phyloP scores from a whole-genome alignment of 495 filamentous ascomycete genomes.

The Aspergillus nanangensis region DNA sequence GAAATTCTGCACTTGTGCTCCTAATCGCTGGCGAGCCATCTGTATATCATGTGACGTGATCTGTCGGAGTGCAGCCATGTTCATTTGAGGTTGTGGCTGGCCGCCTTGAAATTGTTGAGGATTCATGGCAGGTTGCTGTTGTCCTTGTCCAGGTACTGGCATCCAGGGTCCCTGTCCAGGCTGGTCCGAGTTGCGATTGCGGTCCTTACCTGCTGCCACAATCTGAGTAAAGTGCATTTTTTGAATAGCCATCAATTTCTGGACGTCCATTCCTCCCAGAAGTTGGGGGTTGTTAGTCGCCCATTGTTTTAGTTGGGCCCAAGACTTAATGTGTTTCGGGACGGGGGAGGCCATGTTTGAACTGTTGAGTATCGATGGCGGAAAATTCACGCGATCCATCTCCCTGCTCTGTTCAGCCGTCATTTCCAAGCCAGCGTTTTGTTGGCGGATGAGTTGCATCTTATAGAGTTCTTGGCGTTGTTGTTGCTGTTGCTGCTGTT shows the following conservation, averaged over 20 bases:
- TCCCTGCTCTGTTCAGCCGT: conserved; percentile 37
- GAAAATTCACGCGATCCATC: conserved; percentile 45
- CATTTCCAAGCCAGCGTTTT: conserved; percentile 39
- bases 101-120: conserved; percentile 28
- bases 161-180: conserved; percentile 22
- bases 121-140: conserved; percentile 31
- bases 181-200: conserved; percentile 16
- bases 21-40: conserved; percentile 34
- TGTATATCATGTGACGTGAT: conserved; percentile 45
- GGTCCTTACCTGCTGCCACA: conserved; percentile 22
- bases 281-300: conserved; percentile 44
- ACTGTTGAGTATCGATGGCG: conserved; percentile 32
- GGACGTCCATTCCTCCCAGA: conserved; percentile 32
- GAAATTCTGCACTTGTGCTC: conserved; percentile 31
- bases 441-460: conserved; percentile 34
- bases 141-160: conserved; percentile 21
- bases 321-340: conserved; percentile 62
- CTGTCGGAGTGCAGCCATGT: conserved; percentile 29
- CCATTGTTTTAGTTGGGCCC: conserved; percentile 69
- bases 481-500: conserved; percentile 29
- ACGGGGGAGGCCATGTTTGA: conserved; percentile 34
- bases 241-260: conserved; percentile 49
- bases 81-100: conserved; percentile 21
- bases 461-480: conserved; percentile 32
- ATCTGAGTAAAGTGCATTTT: conserved; percentile 48